These are phyloP conservation scores for Incumbomyces lentus DNA, from an alignment of 2,329 filamentous ascomycete genomes.

Conservation along the genomic window DNA sequence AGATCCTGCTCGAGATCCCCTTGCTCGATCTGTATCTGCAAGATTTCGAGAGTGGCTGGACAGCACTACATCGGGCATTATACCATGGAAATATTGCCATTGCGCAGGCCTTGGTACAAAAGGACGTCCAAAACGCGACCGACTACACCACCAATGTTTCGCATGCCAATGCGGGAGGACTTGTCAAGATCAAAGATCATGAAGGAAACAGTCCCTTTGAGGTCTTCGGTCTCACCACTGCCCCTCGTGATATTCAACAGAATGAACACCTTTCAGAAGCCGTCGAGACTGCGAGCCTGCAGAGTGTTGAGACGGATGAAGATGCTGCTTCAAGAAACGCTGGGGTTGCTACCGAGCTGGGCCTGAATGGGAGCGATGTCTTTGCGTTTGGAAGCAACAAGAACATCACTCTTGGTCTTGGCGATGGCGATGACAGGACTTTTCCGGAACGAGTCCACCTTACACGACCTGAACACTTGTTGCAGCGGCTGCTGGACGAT, in stretches of 20 bases:
- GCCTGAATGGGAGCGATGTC: slow-evolving; percentile 64
- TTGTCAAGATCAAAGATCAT: slow-evolving; percentile 91
- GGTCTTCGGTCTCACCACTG: slow-evolving; percentile 79
- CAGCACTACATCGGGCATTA: slow-evolving; percentile 78
- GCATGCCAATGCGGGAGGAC: slow-evolving; percentile 51
- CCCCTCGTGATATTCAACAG: slow-evolving; percentile 54
- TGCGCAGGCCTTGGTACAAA: slow-evolving; percentile 68
- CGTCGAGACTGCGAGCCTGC: slow-evolving; percentile 13
- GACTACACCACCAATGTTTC: slow-evolving; percentile 51
- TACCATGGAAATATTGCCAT: slow-evolving; percentile 84
- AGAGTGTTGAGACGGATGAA: slow-evolving; percentile 18
- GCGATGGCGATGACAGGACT: slow-evolving; percentile 91
- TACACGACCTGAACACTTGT: slow-evolving; percentile 64
- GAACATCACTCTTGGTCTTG: slow-evolving; percentile 82
- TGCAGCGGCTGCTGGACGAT: slow-evolving; percentile 63
- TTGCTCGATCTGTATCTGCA: slow-evolving; percentile 76
- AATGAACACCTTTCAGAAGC: slow-evolving; percentile 10
- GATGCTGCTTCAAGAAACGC: slow-evolving; percentile 6
- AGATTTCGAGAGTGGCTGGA: slow-evolving; percentile 91
- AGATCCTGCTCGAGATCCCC: slow-evolving; percentile 70
- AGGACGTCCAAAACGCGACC: slow-evolving; percentile 58
- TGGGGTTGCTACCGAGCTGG: slow-evolving; percentile 38
- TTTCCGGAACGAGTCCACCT: slow-evolving; percentile 77
- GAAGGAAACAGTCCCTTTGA: slow-evolving; percentile 94
- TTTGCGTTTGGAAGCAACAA: slow-evolving; percentile 96